Evolutionary conservation across 2,329 filamentous ascomycete species (phyloP).

Genomic region (Plectosphaerella cucumerina): DNA sequence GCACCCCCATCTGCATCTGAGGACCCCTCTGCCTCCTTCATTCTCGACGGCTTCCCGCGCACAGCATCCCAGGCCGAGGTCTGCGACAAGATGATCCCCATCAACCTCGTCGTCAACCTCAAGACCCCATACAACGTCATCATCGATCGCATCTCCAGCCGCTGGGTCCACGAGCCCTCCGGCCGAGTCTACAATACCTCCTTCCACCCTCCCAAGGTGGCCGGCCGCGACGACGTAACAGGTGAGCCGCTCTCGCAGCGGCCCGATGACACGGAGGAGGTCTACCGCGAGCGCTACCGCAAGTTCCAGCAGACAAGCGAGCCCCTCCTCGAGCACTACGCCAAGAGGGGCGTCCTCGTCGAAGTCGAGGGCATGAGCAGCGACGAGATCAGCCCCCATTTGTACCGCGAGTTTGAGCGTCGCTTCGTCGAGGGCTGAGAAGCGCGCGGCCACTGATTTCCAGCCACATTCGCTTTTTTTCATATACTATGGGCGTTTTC

Average conservation of each 20-base stretch:
- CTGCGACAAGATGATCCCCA: conserved; percentile 79
- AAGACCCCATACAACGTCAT: conserved; percentile 84
- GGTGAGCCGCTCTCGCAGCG: conserved; percentile 81
- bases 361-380: conserved; percentile 85
- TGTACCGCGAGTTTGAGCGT: conserved; percentile 76
- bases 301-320: conserved; percentile 86
- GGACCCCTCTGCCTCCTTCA: conserved; percentile 78
- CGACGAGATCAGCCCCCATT: conserved; percentile 90
- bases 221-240: conserved; percentile 83
- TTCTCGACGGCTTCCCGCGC: conserved; percentile 93
- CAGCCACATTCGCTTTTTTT: neutral
- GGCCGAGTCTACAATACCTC: conserved; percentile 93
- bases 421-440: conserved; percentile 51
- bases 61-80: conserved; percentile 75
- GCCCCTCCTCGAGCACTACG: conserved; percentile 85
- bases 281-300: conserved; percentile 74
- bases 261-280: conserved; percentile 79
- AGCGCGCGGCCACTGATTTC: neutral
- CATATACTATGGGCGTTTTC: neutral
- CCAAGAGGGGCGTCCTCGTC: conserved; percentile 76
- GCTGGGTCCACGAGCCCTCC: conserved; percentile 90
- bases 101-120: conserved; percentile 88
- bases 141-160: conserved; percentile 81
- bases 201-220: conserved; percentile 80
- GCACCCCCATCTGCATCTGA: conserved; percentile 50